phyloP scores from a whole-genome alignment of 228 moss, liverwort and hornwort species.

The Sphagnum fallax region DNA sequence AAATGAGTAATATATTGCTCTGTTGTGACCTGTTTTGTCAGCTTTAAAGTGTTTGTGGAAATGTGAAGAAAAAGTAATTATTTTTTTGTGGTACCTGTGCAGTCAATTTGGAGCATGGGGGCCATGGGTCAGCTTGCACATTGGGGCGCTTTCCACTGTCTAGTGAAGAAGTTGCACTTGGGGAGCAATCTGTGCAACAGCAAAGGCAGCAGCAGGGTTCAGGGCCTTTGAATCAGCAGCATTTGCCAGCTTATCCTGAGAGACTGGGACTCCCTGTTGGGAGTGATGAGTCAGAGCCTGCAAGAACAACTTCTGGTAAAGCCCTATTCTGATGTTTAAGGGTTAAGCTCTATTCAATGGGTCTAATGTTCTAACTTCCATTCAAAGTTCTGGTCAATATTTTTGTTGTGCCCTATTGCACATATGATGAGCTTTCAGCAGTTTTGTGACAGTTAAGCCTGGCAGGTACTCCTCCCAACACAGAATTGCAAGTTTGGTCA shows the following conservation, averaged over 20 bases:
- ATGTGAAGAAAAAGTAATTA: too few species aligned
- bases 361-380: too few species aligned
- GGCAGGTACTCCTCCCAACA: constrained; percentile 9
- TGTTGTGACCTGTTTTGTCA: too few species aligned
- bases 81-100: background rate
- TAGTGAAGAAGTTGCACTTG: constrained; percentile 26
- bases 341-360: too few species aligned
- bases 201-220: constrained; percentile 13
- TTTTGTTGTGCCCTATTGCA: too few species aligned
- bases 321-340: too few species aligned
- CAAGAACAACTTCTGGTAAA: background rate
- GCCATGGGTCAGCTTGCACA: constrained; percentile 48
- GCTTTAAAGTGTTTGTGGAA: too few species aligned
- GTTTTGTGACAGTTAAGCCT: too few species aligned
- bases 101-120: constrained; percentile 12
- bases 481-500: constrained; percentile 3
- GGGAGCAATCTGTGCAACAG: constrained; percentile 10
- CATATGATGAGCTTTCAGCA: too few species aligned
- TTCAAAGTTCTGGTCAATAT: too few species aligned
- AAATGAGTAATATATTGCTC: too few species aligned
- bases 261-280: background rate
- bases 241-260: background rate
- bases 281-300: constrained; percentile 1
- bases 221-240: background rate
- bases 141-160: constrained; percentile 37